Evolutionary conservation across 306 rosid genomes (phyloP).

Genomic region (Begonia loranthoides): DNA sequence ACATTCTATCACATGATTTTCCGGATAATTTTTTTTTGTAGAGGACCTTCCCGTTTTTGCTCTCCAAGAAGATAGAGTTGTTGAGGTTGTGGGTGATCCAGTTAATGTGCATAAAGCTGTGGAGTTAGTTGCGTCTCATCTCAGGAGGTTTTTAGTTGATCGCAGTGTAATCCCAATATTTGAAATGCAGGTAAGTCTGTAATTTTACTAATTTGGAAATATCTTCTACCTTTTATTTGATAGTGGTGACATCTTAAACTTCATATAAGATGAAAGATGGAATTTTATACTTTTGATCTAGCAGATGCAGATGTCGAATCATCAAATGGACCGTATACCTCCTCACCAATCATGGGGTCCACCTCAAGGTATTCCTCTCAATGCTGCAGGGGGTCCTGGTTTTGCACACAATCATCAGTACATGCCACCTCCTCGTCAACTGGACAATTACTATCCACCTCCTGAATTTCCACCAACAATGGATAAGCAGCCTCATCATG

Average conservation of each 20-base stretch:
- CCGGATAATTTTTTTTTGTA: neutral
- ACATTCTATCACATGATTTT: too few relatives aligned
- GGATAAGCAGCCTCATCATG: conserved; percentile 93
- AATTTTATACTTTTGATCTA: too few relatives aligned
- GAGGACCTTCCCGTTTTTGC: conserved; percentile 90
- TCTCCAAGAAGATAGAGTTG: conserved; percentile 94
- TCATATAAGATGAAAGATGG: too few relatives aligned
- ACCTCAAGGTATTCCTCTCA: conserved; percentile 69
- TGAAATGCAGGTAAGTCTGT: conserved; percentile 64
- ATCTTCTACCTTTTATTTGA: too few relatives aligned
- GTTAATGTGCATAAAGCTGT: conserved; percentile 76
- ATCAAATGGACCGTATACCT: conserved; percentile 57
- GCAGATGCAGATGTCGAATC: conserved; percentile 79
- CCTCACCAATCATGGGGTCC: conserved; percentile 93
- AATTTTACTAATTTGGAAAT: too few relatives aligned
- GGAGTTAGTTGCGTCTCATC: conserved; percentile 83
- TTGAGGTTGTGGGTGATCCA: conserved; percentile 84
- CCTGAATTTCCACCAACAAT: conserved; percentile 63
- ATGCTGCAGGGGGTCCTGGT: conserved; percentile 85
- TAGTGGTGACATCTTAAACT: too few relatives aligned
- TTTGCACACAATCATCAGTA: conserved; percentile 63
- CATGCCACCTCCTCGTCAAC: conserved; percentile 80
- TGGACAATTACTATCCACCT: conserved; percentile 65
- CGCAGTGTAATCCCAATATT: conserved; percentile 73
- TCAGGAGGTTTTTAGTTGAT: conserved; percentile 89